These are phyloP conservation scores for Stylonectria norvegica DNA, from an alignment of 2,329 filamentous ascomycete genomes.

Conservation along the genomic window DNA sequence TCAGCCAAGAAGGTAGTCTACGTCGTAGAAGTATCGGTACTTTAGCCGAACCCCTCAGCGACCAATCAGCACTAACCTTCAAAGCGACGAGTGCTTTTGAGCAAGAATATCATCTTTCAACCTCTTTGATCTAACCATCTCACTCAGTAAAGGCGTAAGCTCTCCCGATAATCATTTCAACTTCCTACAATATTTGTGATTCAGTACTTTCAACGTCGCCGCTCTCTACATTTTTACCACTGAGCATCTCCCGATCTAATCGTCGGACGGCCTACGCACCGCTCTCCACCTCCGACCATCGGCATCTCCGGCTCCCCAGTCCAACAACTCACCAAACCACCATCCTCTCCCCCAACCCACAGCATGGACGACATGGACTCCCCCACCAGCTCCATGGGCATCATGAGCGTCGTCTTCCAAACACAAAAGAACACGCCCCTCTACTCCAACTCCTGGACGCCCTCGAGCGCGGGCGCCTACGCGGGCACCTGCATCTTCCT, in stretches of 20 bases:
- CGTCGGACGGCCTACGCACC: no score
- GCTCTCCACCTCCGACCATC: no score
- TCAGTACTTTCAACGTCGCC: no score
- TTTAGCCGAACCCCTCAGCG: neutral
- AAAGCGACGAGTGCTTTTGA: neutral
- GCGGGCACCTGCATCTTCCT: slow-evolving; percentile 91
- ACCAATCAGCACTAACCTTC: neutral
- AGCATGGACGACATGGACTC: slow-evolving; percentile 15
- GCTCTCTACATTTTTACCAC: no score
- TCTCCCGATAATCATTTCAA: no score
- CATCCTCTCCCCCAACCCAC: no score
- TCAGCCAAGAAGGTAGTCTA: neutral
- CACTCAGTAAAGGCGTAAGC: no score
- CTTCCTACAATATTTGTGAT: no score
- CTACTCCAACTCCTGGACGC: slow-evolving; percentile 69
- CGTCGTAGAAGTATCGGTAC: neutral
- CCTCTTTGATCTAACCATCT: no score
- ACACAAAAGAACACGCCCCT: slow-evolving; percentile 47
- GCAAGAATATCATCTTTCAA: neutral
- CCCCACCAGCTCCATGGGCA: slow-evolving; percentile 14
- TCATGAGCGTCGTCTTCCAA: slow-evolving; percentile 60
- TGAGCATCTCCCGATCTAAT: no score
- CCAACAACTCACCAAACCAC: no score
- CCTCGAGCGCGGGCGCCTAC: slow-evolving; percentile 65
- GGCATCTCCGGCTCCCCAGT: no score